Evolutionary conservation across 148 eudicot species (phyloP).

Genomic region (Fagopyrum homotropicum): DNA sequence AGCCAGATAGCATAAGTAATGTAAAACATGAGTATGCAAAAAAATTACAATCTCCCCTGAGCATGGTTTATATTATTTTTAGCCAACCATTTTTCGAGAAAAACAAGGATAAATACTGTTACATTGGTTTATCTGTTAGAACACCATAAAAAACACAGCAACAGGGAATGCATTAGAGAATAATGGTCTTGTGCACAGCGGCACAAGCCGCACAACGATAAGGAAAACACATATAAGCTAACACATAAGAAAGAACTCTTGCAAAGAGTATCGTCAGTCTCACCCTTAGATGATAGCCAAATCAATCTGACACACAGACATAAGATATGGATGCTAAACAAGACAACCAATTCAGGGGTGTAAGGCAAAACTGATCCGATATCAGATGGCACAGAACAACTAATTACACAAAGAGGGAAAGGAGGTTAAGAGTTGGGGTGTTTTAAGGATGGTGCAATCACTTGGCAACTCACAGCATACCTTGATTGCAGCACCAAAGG

Average conservation of each 20-base stretch:
- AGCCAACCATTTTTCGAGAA: background rate
- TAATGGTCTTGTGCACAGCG: no score
- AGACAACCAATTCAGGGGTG: no score
- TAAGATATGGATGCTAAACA: background rate
- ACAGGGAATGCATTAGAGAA: no score
- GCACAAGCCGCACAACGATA: no score
- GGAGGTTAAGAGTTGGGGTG: no score
- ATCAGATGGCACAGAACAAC: background rate
- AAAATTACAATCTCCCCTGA: no score
- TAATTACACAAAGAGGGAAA: background rate
- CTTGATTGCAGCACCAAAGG: slow-evolving; percentile 92
- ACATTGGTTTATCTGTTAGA: no score
- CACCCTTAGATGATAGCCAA: background rate
- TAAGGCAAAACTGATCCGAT: no score
- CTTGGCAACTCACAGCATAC: slow-evolving; percentile 21
- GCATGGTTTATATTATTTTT: background rate
- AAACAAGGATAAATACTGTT: background rate
- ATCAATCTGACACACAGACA: background rate
- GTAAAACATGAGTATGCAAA: background rate
- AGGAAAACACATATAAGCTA: no score
- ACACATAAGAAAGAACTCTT: no score
- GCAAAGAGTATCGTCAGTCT: background rate
- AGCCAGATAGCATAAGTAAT: background rate
- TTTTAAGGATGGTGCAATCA: background rate
- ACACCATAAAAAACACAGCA: no score